phyloP scores from a whole-genome alignment of 108 stramenopile genomes.

The Nitzschia inconspicua region DNA sequence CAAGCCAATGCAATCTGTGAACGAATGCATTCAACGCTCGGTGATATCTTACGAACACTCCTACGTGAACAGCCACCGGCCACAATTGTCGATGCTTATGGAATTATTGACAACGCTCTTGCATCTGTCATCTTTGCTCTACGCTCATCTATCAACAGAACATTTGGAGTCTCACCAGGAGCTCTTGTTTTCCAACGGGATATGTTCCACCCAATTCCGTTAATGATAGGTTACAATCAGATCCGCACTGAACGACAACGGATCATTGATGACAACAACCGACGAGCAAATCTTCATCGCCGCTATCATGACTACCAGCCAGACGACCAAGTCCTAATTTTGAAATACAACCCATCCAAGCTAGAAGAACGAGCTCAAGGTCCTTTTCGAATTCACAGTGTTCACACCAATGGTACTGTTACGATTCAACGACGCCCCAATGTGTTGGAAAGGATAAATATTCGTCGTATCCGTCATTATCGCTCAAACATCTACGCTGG shows the following conservation, averaged over 20 bases:
- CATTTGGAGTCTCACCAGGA: neutral
- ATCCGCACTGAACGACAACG: too few relatives aligned
- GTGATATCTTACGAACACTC: neutral
- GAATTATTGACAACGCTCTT: neutral
- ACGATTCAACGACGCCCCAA: constrained; percentile 23
- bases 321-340: too few relatives aligned
- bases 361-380: constrained; percentile 17
- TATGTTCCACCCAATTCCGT: neutral
- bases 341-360: constrained; percentile 27
- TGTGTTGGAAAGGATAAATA: too few relatives aligned
- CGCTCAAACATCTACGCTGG: too few relatives aligned
- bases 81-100: neutral
- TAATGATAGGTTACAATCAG: too few relatives aligned
- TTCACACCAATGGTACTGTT: constrained; percentile 34
- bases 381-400: constrained; percentile 22
- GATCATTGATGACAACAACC: too few relatives aligned
- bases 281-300: too few relatives aligned
- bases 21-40: constrained; percentile 26
- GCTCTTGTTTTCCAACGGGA: neutral
- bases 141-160: neutral
- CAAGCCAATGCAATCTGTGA: constrained; percentile 35
- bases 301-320: too few relatives aligned
- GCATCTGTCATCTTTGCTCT: neutral
- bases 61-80: neutral
- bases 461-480: too few relatives aligned